Evolutionary conservation across 116 monocot species (phyloP).

Genomic region (Cymodocea nodosa): DNA sequence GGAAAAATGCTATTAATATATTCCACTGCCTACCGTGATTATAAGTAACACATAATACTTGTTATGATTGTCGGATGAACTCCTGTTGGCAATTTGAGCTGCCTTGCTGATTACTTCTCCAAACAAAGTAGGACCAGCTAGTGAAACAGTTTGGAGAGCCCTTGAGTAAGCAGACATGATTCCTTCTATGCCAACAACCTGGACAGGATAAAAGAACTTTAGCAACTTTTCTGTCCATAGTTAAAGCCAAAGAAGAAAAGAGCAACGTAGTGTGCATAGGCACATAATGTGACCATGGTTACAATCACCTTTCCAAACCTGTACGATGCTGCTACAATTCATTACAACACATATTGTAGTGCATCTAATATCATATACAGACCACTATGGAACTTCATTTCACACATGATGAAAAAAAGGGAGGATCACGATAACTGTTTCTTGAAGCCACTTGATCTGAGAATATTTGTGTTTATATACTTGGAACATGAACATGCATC

Average conservation of each 20-base stretch:
- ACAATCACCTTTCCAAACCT: too few species aligned
- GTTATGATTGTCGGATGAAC: conserved; percentile 14
- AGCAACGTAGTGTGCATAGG: neutral
- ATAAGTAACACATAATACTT: conserved; percentile 66
- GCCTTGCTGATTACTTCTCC: conserved; percentile 59
- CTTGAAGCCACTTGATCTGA: too few species aligned
- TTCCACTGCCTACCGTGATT: conserved; percentile 36
- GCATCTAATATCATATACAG: too few species aligned
- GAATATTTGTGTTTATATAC: too few species aligned
- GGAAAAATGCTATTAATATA: neutral
- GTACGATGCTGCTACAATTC: too few species aligned
- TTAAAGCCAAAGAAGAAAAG: neutral
- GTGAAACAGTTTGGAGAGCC: conserved; percentile 43
- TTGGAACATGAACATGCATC: too few species aligned
- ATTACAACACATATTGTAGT: too few species aligned
- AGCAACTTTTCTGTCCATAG: neutral
- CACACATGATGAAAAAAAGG: too few species aligned
- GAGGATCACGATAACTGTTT: too few species aligned
- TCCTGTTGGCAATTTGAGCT: conserved; percentile 35
- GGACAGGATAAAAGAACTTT: neutral
- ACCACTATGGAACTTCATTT: too few species aligned
- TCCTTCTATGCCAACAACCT: conserved; percentile 64
- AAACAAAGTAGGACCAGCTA: conserved; percentile 68
- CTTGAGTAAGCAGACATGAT: conserved; percentile 54
- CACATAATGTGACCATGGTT: too few species aligned